A percentile compares a stretch with the other conserved stretches of the same genome.
Conservation (phyloP, 352 stramenopile genomes). For the Phytophthora pseudosyringae region DNA sequence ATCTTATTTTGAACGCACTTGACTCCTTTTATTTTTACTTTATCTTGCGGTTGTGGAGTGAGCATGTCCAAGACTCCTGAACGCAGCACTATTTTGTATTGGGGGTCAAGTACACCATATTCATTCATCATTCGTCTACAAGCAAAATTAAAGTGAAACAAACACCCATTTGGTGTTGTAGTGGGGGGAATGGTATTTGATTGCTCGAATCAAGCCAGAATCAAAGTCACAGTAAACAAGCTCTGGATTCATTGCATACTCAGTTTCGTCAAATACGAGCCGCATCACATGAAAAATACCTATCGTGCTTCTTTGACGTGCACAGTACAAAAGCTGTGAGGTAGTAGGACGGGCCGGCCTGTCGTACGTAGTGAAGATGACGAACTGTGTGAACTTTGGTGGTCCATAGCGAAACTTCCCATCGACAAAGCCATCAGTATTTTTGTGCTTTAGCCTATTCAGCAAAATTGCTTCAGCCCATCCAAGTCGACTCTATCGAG, state of each 20-base stretch:
- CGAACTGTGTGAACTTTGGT: constrained; percentile 16
- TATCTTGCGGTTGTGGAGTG: constrained; percentile 3
- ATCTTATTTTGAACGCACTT: constrained; percentile 5
- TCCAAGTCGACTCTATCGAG: not conserved
- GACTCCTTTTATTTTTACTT: constrained; percentile 12
- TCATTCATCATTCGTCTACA: constrained; percentile 8
- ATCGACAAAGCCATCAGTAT: constrained; percentile 31
- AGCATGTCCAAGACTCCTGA: constrained; percentile 17
- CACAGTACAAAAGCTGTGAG: constrained; percentile 10
- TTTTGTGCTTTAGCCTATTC: constrained; percentile 5
- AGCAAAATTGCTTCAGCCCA: not conserved
- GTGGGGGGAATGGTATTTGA: constrained; percentile 15
- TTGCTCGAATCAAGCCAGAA: constrained; percentile 11
- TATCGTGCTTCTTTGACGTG: constrained; percentile 7
- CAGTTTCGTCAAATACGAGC: constrained; percentile 6
- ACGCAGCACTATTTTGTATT: constrained; percentile 12
- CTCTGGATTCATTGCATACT: constrained; percentile 9
- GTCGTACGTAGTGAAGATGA: constrained; percentile 26
- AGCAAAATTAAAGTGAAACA: constrained; percentile 24
- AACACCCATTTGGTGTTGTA: constrained; percentile 5
- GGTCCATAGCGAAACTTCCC: constrained; percentile 29
- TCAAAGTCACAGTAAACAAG: constrained; percentile 32
- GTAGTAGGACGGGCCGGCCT: constrained; percentile 6
- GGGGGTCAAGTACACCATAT: not conserved
- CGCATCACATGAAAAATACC: constrained; percentile 26